phyloP scores from a whole-genome alignment of 805 yeast genomes.

The Komagataella mondaviorum region DNA sequence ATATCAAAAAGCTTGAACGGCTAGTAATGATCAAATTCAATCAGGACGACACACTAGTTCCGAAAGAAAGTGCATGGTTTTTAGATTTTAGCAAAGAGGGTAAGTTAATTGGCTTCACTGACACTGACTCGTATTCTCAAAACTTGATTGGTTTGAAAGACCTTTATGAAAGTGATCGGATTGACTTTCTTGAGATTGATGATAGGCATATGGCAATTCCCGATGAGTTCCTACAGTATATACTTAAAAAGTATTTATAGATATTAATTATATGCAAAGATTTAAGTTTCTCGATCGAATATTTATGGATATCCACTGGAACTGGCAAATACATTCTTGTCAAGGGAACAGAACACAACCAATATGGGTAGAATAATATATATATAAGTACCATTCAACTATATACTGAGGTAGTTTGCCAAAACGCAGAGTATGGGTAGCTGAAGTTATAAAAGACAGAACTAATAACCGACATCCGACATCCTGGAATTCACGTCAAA shows the following conservation, averaged over 20 bases:
- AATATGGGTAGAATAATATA: too few species aligned
- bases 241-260: not conserved
- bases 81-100: constrained; percentile 38
- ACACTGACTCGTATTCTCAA: constrained; percentile 34
- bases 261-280: not conserved
- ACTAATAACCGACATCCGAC: too few species aligned
- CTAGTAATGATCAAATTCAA: constrained; percentile 48
- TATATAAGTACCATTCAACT: too few species aligned
- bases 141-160: constrained; percentile 48
- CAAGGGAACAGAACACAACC: too few species aligned
- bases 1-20: constrained; percentile 29
- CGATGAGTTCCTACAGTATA: constrained; percentile 16
- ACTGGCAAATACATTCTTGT: too few species aligned
- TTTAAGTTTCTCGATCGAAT: not conserved
- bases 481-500: not conserved
- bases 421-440: too few species aligned
- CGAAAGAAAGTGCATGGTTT: constrained; percentile 62
- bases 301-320: too few species aligned
- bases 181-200: constrained; percentile 37
- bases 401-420: too few species aligned
- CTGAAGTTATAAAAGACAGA: too few species aligned
- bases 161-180: constrained; percentile 26
- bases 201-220: constrained; percentile 57
- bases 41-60: constrained; percentile 56
- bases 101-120: constrained; percentile 25